Base-by-base conservation (phyloP, 352 stramenopile species). In the Globisporangium apiculatum region DNA sequence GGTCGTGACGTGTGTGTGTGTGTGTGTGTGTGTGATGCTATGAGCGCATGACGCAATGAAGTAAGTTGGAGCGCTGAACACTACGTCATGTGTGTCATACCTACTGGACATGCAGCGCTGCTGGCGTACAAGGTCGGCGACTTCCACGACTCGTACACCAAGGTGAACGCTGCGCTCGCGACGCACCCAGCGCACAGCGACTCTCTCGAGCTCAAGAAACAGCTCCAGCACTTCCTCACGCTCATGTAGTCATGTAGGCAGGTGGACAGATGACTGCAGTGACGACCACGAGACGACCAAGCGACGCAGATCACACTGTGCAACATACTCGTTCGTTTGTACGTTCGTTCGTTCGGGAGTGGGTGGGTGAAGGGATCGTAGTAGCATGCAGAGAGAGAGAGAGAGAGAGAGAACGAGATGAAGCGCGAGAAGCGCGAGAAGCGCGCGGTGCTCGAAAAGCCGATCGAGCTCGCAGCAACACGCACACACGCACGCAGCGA, bases 71-170 rank as follows among this genome's bases (percentile, higher is more conserved):
- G 24, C 3, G 24, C 11, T 15, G 15, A 49, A 49, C 45, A 49
- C 4, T 15, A 8, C 12, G 42, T 38, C 2, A 40, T 67, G 51
- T 64, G 49, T 55, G 35, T 57, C 24, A 31, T 31, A 31, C 1
- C 24, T 31, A 3, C 24, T 43, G 40, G 7, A 41, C 6, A 57
- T 7, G 36, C 58, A 92, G 89, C 90, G 49, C 69, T 98, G 57
- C 71, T 97, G 36, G 83, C 86, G 53, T 97, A 96, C 81, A 94
- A 93, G 62, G 71, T 87, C 18, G 91, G 90, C 49, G 84, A 97
- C 62, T 97, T 97, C 65, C 85, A 97, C 62, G 84, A 97, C 62
- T 72, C 87, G 12, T 94, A 87, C 66, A 86, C 71, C 53, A 92
- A 94, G 66, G 87, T 93, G 56, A 85, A 83, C 64, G 83, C 87